Percentiles rank a stretch among this genome's conserved stretches.
phyloP scores from a whole-genome alignment of 768 basidiomycete genomes.

The Tylopilus intermedius region DNA sequence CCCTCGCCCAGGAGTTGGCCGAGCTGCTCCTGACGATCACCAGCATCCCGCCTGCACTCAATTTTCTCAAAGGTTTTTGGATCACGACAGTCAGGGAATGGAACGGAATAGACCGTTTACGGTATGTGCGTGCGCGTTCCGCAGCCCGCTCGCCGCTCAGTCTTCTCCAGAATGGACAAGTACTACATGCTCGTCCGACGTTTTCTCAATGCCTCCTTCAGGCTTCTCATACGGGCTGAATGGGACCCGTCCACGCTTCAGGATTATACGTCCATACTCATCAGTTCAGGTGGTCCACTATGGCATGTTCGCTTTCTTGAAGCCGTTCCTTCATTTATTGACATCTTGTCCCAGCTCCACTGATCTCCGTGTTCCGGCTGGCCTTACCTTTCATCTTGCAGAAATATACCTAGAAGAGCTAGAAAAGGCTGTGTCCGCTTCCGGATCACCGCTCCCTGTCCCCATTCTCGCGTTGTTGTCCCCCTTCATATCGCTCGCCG shows the following conservation, averaged over 20 bases:
- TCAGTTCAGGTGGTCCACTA: conserved; percentile 68
- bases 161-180: conserved; percentile 77
- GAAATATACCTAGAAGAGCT: conserved; percentile 92
- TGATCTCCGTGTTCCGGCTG: conserved; percentile 68
- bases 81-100: conserved; percentile 85
- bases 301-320: conserved; percentile 46
- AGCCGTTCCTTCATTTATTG: conserved; percentile 1
- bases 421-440: conserved; percentile 51
- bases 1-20: conserved; percentile 79
- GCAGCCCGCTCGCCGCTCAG: background rate
- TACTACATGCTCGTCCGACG: conserved; percentile 92
- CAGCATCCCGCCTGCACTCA: conserved; percentile 51
- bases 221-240: conserved; percentile 61
- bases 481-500: conserved; percentile 72
- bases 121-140: conserved; percentile 45
- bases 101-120: conserved; percentile 84
- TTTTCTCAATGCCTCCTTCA: conserved; percentile 82
- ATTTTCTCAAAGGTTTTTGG: conserved; percentile 90
- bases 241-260: conserved; percentile 59
- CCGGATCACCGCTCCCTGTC: conserved; percentile 32
- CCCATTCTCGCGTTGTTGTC: conserved; percentile 52
- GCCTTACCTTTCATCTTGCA: conserved; percentile 79
- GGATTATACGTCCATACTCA: conserved; percentile 68
- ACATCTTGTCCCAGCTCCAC: conserved; percentile 43
- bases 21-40: conserved; percentile 72